Base-by-base conservation (phyloP, 148 eudicot genomes). In the Chenopodium album region DNA sequence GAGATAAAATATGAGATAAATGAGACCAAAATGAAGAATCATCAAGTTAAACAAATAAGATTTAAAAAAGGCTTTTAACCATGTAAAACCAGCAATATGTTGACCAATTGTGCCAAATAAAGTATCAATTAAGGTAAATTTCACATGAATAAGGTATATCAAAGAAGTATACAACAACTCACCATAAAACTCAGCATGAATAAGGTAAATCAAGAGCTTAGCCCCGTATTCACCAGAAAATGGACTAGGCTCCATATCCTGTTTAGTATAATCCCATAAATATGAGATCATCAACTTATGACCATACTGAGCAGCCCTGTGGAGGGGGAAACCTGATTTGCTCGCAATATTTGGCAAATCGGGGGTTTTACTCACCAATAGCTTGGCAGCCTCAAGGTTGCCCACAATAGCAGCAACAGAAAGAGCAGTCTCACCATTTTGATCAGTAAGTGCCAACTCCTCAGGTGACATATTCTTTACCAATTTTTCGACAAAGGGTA, bases 301-400 rank as follows among this genome's bases (percentile, higher is more conserved):
- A 9, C 83, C 86, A 80, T 80, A 80, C 19, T 76, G 82, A 31
- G 86, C 86, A 20, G 86, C 86, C 76, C 79, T 70, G 22, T 84
- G 83, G 16, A 84, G 75, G 0, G 86, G 86, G 1, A 84, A 13
- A 14, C 75, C 86, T 2, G 76, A 80, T 75, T 84, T 84, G 73
- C 82, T 69, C 19, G 76, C 62, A 0, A 80, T 69, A 31, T 84
- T 80, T 11, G 86, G 86, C 77, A 84, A 76, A 28, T 84, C 71
- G 2, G 86, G 86, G 20, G 80, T 84, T 32, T 84, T 84, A 52
- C 32, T 60, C 31, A 75, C 82, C 60, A 84, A 62, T 0, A 84
- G 64, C 28, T 76, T 62, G 2, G 86, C 86, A 20, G 83, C 86
- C 3, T 34, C 76, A 29, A 62, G 34, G 62, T 84, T 84, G 22